Conservation (phyloP, 2,329 filamentous ascomycete species). For the Aspergillus tanneri region DNA sequence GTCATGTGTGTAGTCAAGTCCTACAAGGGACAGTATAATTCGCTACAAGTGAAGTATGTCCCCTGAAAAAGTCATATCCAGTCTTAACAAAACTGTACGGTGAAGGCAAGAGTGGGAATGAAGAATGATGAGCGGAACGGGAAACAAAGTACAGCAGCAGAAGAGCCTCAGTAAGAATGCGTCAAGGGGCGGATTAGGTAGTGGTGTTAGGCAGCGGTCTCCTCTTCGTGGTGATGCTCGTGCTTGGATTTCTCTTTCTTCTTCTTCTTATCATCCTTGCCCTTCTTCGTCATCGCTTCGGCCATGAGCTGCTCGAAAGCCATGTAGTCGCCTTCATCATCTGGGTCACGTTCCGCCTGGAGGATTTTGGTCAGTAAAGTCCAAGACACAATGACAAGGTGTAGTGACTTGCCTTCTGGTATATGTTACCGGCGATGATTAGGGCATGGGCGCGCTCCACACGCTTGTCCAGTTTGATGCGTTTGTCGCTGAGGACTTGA, state of each 20-base stretch:
- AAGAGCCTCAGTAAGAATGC: no score
- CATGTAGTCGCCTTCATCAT: constrained; percentile 98
- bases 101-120: no score
- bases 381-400: background rate
- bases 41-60: no score
- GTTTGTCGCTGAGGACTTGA: constrained; percentile 74
- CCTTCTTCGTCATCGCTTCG: constrained; percentile 93
- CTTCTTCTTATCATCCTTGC: constrained; percentile 73
- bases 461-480: constrained; percentile 77
- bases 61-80: no score
- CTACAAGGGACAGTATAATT: no score
- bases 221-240: constrained; percentile 20
- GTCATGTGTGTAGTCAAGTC: no score
- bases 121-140: background rate
- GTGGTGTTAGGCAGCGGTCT: background rate
- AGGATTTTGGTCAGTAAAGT: constrained; percentile 15
- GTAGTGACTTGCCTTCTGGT: constrained; percentile 66
- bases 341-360: constrained; percentile 81
- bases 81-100: background rate
- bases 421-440: constrained; percentile 84
- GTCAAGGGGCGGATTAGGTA: no score
- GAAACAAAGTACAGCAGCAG: no score
- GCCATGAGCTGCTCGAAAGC: constrained; percentile 97
- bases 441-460: constrained; percentile 88
- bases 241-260: constrained; percentile 53